A percentile compares a stretch with the other conserved stretches of the same genome.
phyloP scores from a whole-genome alignment of 164 flowering plant genomes.

The Magnolia sinica region DNA sequence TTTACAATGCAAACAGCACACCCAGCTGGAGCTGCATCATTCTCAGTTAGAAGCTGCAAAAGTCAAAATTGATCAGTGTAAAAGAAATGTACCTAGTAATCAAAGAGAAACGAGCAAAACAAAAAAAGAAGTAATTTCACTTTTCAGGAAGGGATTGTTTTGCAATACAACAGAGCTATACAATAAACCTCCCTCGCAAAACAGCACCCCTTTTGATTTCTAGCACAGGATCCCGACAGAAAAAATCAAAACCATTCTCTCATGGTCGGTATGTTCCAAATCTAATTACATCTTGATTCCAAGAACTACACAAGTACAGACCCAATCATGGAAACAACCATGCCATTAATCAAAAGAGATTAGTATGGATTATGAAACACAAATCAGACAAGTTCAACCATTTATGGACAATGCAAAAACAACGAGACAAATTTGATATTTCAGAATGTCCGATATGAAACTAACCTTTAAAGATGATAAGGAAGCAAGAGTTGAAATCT shows the following conservation, averaged over 20 bases:
- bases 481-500: slow-evolving; percentile 75
- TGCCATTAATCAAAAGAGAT: not conserved
- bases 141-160: not conserved
- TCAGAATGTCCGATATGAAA: not conserved
- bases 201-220: not conserved
- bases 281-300: not conserved
- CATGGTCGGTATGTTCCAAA: not conserved
- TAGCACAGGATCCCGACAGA: not conserved
- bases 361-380: not conserved
- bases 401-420: not conserved
- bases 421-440: not conserved
- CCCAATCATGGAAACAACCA: not conserved
- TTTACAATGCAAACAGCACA: slow-evolving; percentile 70
- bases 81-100: not conserved
- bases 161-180: not conserved
- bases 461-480: slow-evolving; percentile 68
- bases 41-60: slow-evolving; percentile 55
- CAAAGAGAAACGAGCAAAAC: not conserved
- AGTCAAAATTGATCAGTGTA: not conserved
- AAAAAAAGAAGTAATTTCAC: not conserved
- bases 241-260: no score
- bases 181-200: not conserved
- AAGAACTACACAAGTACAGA: not conserved
- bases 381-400: not conserved
- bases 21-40: slow-evolving; percentile 58